Conservation (phyloP, 169 alveolate species). For the Eimeria acervulina region DNA sequence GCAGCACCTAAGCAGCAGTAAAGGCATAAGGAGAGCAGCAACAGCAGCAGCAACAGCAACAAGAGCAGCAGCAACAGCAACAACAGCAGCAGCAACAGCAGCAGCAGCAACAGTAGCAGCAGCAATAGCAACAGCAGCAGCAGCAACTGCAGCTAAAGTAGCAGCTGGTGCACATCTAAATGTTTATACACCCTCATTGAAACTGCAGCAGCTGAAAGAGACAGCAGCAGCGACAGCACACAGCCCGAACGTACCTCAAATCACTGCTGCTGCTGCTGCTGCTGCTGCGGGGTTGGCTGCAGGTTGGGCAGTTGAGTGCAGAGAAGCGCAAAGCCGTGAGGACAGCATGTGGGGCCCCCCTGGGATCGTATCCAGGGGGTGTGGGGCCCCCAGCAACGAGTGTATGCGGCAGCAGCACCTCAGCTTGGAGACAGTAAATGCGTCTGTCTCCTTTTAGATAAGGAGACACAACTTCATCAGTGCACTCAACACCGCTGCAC, state of each 20-base stretch:
- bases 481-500: neutral
- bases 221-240: no score
- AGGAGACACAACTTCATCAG: neutral
- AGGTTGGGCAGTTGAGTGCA: neutral
- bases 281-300: neutral
- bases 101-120: no score
- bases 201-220: no score
- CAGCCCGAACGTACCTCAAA: no score
- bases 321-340: conserved; percentile 10
- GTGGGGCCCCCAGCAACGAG: conserved; percentile 20
- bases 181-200: no score
- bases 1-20: no score
- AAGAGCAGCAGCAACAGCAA: no score
- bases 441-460: neutral
- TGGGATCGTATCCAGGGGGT: neutral
- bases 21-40: no score
- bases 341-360: neutral
- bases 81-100: no score
- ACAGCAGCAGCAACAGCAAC: no score
- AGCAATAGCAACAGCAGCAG: conserved; percentile 1
- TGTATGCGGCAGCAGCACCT: neutral
- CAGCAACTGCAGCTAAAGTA: neutral
- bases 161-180: neutral
- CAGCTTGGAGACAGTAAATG: neutral
- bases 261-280: conserved; percentile 20